phyloP scores from a whole-genome alignment of 805 yeast genomes.

The Yamadazyma kitorensis region DNA sequence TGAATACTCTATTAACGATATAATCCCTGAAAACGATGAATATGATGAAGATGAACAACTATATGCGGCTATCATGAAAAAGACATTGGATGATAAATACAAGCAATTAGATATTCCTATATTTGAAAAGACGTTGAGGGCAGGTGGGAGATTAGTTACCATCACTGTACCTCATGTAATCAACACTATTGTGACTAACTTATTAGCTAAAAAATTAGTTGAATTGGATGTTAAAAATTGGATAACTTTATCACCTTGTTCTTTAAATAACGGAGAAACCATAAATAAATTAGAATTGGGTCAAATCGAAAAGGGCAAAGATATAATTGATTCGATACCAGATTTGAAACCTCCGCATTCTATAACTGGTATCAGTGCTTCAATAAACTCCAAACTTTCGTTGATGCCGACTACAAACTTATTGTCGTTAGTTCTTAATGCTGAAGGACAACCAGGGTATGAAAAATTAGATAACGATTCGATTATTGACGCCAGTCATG shows the following conservation, averaged over 20 bases:
- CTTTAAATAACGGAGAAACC: slow-evolving; percentile 28
- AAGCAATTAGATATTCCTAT: slow-evolving; percentile 23
- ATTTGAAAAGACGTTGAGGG: slow-evolving; percentile 8
- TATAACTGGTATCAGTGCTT: slow-evolving; percentile 57
- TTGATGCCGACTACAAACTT: slow-evolving; percentile 6
- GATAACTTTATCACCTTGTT: slow-evolving; percentile 37
- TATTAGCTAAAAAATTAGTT: slow-evolving; percentile 23
- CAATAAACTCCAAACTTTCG: slow-evolving; percentile 28
- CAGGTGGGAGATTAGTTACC: slow-evolving; percentile 12
- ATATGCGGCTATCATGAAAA: slow-evolving; percentile 32
- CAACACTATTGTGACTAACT: slow-evolving; percentile 35
- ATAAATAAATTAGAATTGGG: slow-evolving; percentile 19
- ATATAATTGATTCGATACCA: slow-evolving; percentile 15
- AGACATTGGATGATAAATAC: slow-evolving; percentile 20
- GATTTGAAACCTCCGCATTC: slow-evolving; percentile 58
- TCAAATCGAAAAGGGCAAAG: background rate
- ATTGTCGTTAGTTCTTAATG: slow-evolving; percentile 38
- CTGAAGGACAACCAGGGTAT: slow-evolving; percentile 63
- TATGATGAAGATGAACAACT: slow-evolving; percentile 52
- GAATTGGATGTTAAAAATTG: slow-evolving; percentile 17
- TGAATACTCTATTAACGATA: slow-evolving; percentile 3
- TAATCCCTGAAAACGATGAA: slow-evolving; percentile 19
- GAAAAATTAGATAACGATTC: slow-evolving; percentile 50
- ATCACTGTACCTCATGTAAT: slow-evolving; percentile 32
- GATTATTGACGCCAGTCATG: slow-evolving; percentile 30